Evolutionary conservation across 345 rosid species (phyloP), one percentile per base, ranked within the genome.

Genomic region (Brassica nigra): DNA sequence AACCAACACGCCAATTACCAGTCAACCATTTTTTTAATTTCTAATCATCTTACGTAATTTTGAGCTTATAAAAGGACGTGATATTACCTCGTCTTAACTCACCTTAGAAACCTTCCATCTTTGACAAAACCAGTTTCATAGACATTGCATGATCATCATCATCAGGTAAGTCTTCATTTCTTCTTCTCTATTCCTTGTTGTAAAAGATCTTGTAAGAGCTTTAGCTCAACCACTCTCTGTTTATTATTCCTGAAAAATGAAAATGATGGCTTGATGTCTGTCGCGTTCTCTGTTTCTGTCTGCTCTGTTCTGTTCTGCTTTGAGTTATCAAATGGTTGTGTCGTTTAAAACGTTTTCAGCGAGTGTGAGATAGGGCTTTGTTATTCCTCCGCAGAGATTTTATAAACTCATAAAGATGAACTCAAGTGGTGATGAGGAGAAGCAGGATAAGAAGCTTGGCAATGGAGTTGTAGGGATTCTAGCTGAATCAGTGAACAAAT

Each of bases 391-490:
- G n/a, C 52, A 44, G 52, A 44, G 52, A 44, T n/a, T n/a, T 44
- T 11, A 44, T 11, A 44, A 44, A 47, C 55, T 44, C 54, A 12
- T 44, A 4, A 8, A 20, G 0, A 58, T 55, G 76, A 44, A 61
- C 62, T 47, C 34, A 73, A 78, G 66, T 39, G 82, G 49, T 1
- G 61, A 30, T 42, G 68, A 76, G 20, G 66, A 66, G 81, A 8
- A 39, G 76, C 78, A 62, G 44, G 89, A 87, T 91, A 83, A 66
- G 49, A 90, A 86, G 92, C 84, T 95, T 23, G 97, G 99, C 47
- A 92, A 95, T 69, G 97, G 97, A 84, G 89, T 92, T 20, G 91
- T 95, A 4, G 97, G 99, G 16, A 89, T 95, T 36, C 82, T 95
- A 33, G 84, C 95, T 0, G 99, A 95, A 82, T 78, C 95, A 0